Percentiles rank a stretch among this genome's conserved stretches.
phyloP scores from a whole-genome alignment of 2,329 filamentous ascomycete genomes.

The Aspergillus uvarum region DNA sequence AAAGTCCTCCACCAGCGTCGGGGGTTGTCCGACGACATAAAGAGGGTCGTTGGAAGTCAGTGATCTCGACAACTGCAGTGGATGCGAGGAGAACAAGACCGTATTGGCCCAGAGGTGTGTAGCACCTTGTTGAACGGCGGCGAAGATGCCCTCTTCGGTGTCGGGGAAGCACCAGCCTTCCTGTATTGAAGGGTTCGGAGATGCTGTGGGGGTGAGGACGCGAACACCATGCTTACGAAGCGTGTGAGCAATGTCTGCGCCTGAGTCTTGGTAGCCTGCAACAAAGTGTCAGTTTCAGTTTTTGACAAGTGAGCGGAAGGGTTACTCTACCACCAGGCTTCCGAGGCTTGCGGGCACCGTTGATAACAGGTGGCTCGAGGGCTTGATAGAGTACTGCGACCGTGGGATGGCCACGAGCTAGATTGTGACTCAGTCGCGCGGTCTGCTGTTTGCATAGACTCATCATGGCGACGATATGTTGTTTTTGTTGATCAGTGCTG shows the following conservation, averaged over 20 bases:
- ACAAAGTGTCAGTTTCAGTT: not conserved
- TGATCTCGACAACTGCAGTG: constrained; percentile 44
- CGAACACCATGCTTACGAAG: constrained; percentile 33
- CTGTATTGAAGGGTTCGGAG: constrained; percentile 32
- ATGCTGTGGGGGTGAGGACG: constrained; percentile 33
- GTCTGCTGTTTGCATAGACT: not conserved
- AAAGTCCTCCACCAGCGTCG: constrained; percentile 49
- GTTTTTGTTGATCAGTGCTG: not conserved
- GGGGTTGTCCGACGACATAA: constrained; percentile 49
- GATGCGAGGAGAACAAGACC: constrained; percentile 50
- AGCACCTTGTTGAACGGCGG: constrained; percentile 42
- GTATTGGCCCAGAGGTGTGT: constrained; percentile 55
- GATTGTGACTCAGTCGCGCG: not conserved
- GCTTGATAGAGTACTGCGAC: constrained; percentile 52
- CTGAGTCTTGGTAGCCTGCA: constrained; percentile 51
- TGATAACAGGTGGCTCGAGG: constrained; percentile 49
- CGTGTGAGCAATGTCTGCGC: constrained; percentile 50
- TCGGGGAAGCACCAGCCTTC: constrained; percentile 48
- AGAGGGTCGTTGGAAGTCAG: constrained; percentile 37
- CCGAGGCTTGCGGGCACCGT: constrained; percentile 50
- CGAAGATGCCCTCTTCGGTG: constrained; percentile 44
- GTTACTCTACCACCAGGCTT: constrained; percentile 48
- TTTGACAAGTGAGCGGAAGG: not conserved
- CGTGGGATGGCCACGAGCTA: constrained; percentile 4
- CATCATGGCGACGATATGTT: not conserved